Conservation (phyloP, 2,329 filamentous ascomycete genomes). For the Trichoderma koningii region DNA sequence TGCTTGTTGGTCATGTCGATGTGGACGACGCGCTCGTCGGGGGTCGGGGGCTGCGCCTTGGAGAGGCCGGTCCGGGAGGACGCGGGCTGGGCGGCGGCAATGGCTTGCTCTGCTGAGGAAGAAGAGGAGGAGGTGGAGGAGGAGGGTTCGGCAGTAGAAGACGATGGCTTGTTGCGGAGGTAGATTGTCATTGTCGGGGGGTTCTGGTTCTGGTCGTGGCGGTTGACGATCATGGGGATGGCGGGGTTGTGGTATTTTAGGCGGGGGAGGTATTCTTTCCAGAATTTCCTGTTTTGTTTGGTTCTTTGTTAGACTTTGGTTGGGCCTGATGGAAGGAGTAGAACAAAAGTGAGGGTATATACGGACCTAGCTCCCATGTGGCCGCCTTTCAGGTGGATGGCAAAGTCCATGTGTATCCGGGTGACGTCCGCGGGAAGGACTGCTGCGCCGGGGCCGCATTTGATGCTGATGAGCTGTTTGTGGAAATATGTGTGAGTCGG, state of each 20-base stretch:
- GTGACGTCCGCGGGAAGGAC: slow-evolving; percentile 75
- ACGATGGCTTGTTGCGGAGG: slow-evolving; percentile 47
- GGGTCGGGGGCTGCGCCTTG: slow-evolving; percentile 51
- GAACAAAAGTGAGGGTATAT: no score
- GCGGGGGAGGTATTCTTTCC: slow-evolving; percentile 76
- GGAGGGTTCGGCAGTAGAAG: no score
- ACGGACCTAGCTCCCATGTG: slow-evolving; percentile 73
- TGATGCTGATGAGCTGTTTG: slow-evolving; percentile 69
- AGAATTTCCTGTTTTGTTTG: slow-evolving; percentile 81
- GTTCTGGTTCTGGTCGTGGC: slow-evolving; percentile 58
- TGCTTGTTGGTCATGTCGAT: slow-evolving; percentile 66
- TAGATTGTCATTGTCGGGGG: slow-evolving; percentile 67
- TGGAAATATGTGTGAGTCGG: slow-evolving; percentile 35
- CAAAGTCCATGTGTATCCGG: slow-evolving; percentile 74
- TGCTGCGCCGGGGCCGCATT: slow-evolving; percentile 80
- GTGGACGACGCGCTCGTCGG: slow-evolving; percentile 53
- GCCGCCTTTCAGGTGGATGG: slow-evolving; percentile 60
- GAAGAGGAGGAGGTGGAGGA: slow-evolving; percentile 34
- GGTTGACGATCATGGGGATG: slow-evolving; percentile 79
- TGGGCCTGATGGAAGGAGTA: no score
- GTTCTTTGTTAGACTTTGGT: slow-evolving; percentile 40
- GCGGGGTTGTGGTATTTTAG: slow-evolving; percentile 94
- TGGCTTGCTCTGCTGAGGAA: slow-evolving; percentile 32
- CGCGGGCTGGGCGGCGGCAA: slow-evolving; percentile 44
- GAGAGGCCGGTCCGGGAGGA: slow-evolving; percentile 53